A percentile compares a stretch with the other conserved stretches of the same genome.
Conservation (phyloP, 257 asterid genomes). For the Fraxinus pennsylvanica region DNA sequence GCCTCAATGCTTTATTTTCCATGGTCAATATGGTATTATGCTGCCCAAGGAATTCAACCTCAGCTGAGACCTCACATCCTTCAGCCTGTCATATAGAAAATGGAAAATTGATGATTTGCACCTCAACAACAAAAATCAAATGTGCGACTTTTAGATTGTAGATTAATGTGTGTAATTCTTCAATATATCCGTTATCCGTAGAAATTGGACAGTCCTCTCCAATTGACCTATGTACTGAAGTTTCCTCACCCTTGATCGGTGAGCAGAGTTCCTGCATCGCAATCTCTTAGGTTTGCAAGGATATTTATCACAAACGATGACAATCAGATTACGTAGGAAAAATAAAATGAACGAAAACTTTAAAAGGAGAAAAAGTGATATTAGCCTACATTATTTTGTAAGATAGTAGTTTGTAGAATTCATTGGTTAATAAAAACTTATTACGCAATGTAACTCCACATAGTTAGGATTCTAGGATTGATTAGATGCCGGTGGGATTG, state of each 20-base stretch:
- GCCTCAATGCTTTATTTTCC: constrained; percentile 85
- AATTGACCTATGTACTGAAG: constrained; percentile 87
- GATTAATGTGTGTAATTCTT: background rate
- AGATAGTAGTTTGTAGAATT: too few species aligned
- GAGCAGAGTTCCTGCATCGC: constrained; percentile 73
- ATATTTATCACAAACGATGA: background rate
- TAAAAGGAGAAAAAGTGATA: background rate
- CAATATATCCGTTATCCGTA: constrained; percentile 51
- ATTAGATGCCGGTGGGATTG: background rate
- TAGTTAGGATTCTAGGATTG: too few species aligned
- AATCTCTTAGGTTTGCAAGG: background rate
- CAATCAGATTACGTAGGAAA: background rate
- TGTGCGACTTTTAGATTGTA: too few species aligned
- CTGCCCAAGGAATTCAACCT: constrained; percentile 75
- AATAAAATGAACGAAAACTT: too few species aligned
- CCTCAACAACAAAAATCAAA: background rate
- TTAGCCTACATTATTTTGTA: too few species aligned
- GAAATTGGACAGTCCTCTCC: constrained; percentile 64
- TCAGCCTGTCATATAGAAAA: constrained; percentile 47
- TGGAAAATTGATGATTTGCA: background rate
- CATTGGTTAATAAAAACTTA: too few species aligned
- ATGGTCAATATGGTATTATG: constrained; percentile 73
- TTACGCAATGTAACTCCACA: too few species aligned
- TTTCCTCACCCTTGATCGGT: constrained; percentile 80
- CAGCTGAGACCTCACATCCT: constrained; percentile 66